A percentile compares a stretch with the other conserved stretches of the same genome.
phyloP scores from a whole-genome alignment of 2,329 filamentous ascomycete genomes.

The Nigrospora sphaerica region DNA sequence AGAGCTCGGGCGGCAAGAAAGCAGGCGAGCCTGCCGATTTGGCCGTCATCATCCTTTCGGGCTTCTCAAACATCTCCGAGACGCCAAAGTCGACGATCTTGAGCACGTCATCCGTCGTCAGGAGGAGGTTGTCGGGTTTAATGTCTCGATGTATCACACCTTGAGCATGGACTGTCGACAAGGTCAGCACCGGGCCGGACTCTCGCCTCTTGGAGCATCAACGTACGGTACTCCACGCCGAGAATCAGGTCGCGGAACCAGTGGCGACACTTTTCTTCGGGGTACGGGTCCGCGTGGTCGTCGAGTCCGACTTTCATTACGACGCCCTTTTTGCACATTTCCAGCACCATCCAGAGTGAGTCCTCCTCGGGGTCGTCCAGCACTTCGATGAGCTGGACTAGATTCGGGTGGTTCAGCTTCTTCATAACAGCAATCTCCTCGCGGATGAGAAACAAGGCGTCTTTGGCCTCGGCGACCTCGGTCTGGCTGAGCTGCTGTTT shows the following conservation, averaged over 20 bases:
- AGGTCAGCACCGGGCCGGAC: constrained; percentile 5
- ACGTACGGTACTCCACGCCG: constrained; percentile 84
- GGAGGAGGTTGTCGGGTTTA: constrained; percentile 91
- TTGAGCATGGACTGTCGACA: constrained; percentile 70
- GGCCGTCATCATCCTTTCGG: constrained; percentile 75
- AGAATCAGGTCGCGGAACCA: constrained; percentile 95
- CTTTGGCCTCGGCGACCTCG: constrained; percentile 54
- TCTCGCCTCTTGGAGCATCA: neutral
- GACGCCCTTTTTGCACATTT: constrained; percentile 98
- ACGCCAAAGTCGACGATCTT: constrained; percentile 99
- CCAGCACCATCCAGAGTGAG: constrained; percentile 95
- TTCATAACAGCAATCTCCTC: constrained; percentile 99
- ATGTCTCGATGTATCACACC: constrained; percentile 95
- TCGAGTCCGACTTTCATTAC: constrained; percentile 94
- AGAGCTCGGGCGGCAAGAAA: constrained; percentile 89
- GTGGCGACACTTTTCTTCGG: constrained; percentile 71
- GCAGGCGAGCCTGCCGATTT: constrained; percentile 94
- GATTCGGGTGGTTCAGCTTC: constrained; percentile 88
- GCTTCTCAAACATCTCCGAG: constrained; percentile 94
- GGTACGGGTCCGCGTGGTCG: constrained; percentile 74
- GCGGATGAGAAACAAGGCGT: constrained; percentile 78
- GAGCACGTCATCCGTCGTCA: constrained; percentile 86
- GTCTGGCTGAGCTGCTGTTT: constrained; percentile 26
- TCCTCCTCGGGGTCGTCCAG: constrained; percentile 93
- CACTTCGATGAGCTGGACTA: constrained; percentile 91